A percentile compares a stretch with the other conserved stretches of the same genome.
Conservation (phyloP, 2,329 filamentous ascomycete genomes). For the Aspergillus proliferans region DNA sequence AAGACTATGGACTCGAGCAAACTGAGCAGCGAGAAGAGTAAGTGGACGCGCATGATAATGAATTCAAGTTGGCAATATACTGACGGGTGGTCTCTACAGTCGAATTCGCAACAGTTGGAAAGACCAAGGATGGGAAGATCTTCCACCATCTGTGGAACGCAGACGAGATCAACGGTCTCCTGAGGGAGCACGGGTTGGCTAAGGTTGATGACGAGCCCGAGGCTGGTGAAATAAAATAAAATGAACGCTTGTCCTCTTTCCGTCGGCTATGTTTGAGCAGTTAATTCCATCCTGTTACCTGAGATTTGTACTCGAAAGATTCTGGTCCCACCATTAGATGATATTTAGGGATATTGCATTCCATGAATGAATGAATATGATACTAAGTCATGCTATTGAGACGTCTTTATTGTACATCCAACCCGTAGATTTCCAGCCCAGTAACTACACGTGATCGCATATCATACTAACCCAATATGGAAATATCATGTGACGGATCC, state of each 20-base stretch:
- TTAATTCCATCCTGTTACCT: slow-evolving; percentile 19
- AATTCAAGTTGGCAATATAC: neutral
- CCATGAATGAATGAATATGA: slow-evolving; percentile 4
- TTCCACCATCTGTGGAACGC: slow-evolving; percentile 97
- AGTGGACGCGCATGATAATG: slow-evolving; percentile 31
- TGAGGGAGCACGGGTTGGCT: slow-evolving; percentile 92
- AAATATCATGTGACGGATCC: too few relatives aligned
- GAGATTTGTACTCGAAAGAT: neutral
- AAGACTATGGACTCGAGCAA: slow-evolving; percentile 99
- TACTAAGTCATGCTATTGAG: slow-evolving; percentile 3
- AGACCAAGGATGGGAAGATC: slow-evolving; percentile 90
- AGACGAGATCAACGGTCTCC: slow-evolving; percentile 87
- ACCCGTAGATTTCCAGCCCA: too few relatives aligned
- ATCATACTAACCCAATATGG: too few relatives aligned
- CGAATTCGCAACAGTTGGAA: slow-evolving; percentile 96
- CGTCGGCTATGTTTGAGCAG: slow-evolving; percentile 16
- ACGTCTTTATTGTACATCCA: slow-evolving; percentile 7
- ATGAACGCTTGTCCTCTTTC: slow-evolving; percentile 19
- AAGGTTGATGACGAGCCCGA: slow-evolving; percentile 69
- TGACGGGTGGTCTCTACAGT: slow-evolving; percentile 50
- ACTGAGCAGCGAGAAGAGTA: slow-evolving; percentile 98
- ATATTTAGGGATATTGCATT: neutral
- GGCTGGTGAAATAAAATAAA: slow-evolving; percentile 43
- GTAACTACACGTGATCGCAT: too few relatives aligned
- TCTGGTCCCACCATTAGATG: neutral